Conservation (phyloP, 2,329 filamentous ascomycete genomes). For the Herpotrichia juniperi region DNA sequence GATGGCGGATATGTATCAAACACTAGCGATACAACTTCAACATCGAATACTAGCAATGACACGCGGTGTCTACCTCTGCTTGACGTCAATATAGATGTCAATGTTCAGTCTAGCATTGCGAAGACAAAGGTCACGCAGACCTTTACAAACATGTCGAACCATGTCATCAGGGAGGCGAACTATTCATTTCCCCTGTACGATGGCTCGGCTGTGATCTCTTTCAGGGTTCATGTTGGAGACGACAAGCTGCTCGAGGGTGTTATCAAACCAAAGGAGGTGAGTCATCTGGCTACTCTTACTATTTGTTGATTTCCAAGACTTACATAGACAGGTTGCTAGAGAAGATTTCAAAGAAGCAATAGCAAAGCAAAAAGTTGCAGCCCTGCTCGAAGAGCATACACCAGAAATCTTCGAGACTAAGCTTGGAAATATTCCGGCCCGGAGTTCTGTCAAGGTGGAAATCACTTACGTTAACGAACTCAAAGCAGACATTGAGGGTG, state of each 20-base stretch:
- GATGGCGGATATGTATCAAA: background rate
- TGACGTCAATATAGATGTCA: slow-evolving; percentile 9
- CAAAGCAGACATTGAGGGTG: slow-evolving; percentile 9
- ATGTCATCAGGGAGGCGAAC: slow-evolving; percentile 6
- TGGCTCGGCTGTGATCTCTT: slow-evolving; percentile 11
- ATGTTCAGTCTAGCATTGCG: slow-evolving; percentile 8
- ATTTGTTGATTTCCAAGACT: too few relatives aligned
- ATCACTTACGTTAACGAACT: slow-evolving; percentile 16
- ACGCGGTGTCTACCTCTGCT: slow-evolving; percentile 7
- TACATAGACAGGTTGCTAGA: too few relatives aligned
- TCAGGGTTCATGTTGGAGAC: slow-evolving; percentile 7
- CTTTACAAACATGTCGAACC: slow-evolving; percentile 10
- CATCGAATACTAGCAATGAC: slow-evolving; percentile 1
- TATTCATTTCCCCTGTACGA: slow-evolving; percentile 20
- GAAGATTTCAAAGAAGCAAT: slow-evolving; percentile 13
- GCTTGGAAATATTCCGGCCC: slow-evolving; percentile 17
- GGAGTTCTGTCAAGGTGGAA: slow-evolving; percentile 11
- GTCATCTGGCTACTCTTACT: background rate
- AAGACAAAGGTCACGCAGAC: slow-evolving; percentile 12
- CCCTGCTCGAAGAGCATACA: slow-evolving; percentile 17
- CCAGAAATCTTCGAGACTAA: slow-evolving; percentile 18
- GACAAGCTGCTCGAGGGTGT: slow-evolving; percentile 8
- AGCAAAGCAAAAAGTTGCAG: slow-evolving; percentile 2
- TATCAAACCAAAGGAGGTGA: slow-evolving; percentile 10
- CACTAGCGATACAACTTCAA: background rate